A percentile compares a stretch with the other conserved stretches of the same genome.
Evolutionary conservation across 441 rosid genomes (phyloP).

Genomic region (Populus tomentosa): DNA sequence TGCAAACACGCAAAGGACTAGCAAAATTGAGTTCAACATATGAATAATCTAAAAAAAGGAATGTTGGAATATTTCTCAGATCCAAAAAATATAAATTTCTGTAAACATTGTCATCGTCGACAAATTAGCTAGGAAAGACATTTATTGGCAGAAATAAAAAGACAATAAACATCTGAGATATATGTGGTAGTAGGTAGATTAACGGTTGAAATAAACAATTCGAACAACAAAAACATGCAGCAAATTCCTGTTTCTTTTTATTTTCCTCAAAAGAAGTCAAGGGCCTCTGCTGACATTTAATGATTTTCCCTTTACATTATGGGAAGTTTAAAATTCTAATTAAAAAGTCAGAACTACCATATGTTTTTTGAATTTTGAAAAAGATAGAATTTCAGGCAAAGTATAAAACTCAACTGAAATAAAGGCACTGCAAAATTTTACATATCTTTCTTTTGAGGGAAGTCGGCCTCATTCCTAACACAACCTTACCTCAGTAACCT

Average conservation of each 20-base stretch:
- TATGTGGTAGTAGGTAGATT: neutral
- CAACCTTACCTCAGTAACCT: conserved; percentile 31
- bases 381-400: neutral
- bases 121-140: neutral
- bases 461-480: neutral
- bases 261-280: neutral
- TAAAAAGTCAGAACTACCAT: neutral
- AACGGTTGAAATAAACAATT: neutral
- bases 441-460: neutral
- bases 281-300: neutral
- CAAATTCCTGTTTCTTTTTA: neutral
- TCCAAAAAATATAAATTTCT: neutral
- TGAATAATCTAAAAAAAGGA: neutral
- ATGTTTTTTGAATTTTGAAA: neutral
- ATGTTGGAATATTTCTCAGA: neutral
- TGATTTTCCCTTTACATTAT: neutral
- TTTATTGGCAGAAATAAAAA: neutral
- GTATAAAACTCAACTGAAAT: neutral
- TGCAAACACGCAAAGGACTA: neutral
- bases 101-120: neutral
- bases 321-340: neutral
- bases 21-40: neutral
- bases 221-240: neutral
- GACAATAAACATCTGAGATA: neutral
- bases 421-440: neutral